Percentiles rank a stretch among this genome's conserved stretches.
phyloP scores from a whole-genome alignment of 768 basidiomycete genomes.

The Tulasnella sp. region DNA sequence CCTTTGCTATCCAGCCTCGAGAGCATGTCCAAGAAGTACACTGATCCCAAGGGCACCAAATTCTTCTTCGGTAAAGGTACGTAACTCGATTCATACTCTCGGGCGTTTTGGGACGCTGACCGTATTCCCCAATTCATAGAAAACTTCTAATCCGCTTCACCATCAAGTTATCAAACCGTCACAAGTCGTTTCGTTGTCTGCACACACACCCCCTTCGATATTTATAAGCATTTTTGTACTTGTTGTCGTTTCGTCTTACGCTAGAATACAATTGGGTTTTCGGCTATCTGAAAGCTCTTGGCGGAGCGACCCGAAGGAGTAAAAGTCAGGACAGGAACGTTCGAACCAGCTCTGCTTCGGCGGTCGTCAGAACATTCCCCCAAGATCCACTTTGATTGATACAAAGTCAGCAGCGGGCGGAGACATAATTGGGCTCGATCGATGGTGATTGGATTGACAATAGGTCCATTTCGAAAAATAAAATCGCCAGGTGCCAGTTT shows the following conservation, averaged over 20 bases:
- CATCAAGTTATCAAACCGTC: neutral
- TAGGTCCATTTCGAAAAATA: too few species aligned
- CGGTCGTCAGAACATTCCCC: too few species aligned
- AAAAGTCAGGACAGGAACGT: too few species aligned
- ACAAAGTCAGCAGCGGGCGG: too few species aligned
- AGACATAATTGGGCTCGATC: too few species aligned
- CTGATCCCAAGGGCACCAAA: constrained; percentile 40
- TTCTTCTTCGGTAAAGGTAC: constrained; percentile 46
- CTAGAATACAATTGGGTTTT: neutral
- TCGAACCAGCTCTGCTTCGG: too few species aligned
- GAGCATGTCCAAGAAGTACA: constrained; percentile 47
- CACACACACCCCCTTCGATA: neutral
- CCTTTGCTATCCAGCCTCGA: neutral
- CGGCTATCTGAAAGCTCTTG: neutral
- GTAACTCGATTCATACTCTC: neutral
- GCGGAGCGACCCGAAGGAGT: too few species aligned
- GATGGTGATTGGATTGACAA: too few species aligned
- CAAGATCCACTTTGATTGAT: too few species aligned
- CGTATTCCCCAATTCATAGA: neutral
- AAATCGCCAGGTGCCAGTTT: too few species aligned
- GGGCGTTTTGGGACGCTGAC: neutral
- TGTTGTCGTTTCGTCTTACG: neutral
- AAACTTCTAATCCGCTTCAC: constrained; percentile 3
- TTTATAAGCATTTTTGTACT: neutral
- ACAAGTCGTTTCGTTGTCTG: neutral